Conservation (phyloP, 345 rosid genomes). For the Boechera divaricarpa region DNA sequence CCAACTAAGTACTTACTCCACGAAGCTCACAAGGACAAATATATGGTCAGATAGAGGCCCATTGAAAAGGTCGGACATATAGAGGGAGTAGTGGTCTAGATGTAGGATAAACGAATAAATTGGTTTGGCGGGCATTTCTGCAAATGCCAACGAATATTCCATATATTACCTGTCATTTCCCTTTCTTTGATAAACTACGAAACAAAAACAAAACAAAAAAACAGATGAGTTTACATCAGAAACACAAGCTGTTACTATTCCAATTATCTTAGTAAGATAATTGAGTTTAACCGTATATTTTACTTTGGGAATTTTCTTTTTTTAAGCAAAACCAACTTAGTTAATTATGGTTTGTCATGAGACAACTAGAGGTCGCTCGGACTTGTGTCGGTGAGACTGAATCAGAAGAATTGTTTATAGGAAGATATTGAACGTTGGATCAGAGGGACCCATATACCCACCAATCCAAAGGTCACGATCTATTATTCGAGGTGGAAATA, state of each 20-base stretch:
- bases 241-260: not conserved
- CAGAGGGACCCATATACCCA: slow-evolving; percentile 24
- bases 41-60: not conserved
- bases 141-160: slow-evolving; percentile 45
- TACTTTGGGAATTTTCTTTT: no score
- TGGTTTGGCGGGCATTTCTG: slow-evolving; percentile 13
- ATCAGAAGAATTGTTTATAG: slow-evolving; percentile 12
- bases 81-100: not conserved
- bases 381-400: slow-evolving; percentile 42
- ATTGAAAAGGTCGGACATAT: not conserved
- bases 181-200: slow-evolving; percentile 23
- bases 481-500: slow-evolving; percentile 18
- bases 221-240: slow-evolving; percentile 9
- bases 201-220: not conserved
- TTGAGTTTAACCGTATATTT: not conserved
- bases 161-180: slow-evolving; percentile 18
- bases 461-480: slow-evolving; percentile 38
- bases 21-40: not conserved
- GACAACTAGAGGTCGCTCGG: slow-evolving; percentile 23
- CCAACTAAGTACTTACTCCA: no score
- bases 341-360: not conserved
- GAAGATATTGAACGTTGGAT: slow-evolving; percentile 30
- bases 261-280: not conserved
- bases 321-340: not conserved
- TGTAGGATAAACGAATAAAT: slow-evolving; percentile 12